Evolutionary conservation across 148 eudicot genomes (phyloP), one percentile per base, ranked within the genome.

Genomic region (Amaranthus cruentus): DNA sequence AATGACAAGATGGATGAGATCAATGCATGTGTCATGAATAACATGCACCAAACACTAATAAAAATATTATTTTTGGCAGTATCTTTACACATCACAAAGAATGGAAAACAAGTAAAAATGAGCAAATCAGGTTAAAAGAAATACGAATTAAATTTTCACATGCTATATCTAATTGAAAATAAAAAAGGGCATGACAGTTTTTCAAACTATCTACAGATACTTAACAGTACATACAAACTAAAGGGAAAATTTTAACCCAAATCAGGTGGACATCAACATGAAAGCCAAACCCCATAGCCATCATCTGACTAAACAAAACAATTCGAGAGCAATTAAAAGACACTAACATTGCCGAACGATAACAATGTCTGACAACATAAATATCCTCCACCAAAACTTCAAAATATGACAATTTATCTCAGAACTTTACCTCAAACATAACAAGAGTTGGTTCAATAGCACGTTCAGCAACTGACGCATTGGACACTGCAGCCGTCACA

Each of bases 401-500:
- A 55, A 28, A 28, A 53, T 7, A 13, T 1, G 50, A 54, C 7
- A 73, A 60, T 15, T 47, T 3, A 64, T 21, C 67, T 50, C 15
- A 38, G 11, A 68, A 28, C 57, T 38, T 70, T 88, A 95, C 99
- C 96, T 90, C 96, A 81, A 91, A 82, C 97, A 90, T 90, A 70
- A 95, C 99, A 71, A 95, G 96, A 69, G 96, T 87, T 70, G 97
- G 97, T 85, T 95, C 99, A 82, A 95, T 84, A 42, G 85, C 88
- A 77, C 97, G 91, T 84, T 95, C 99, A 72, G 96, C 90, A 62
- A 86, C 86, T 68, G 96, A 91, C 75, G 91, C 86, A 85, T 87
- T 91, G 68, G 86, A 84, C 60, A 87, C 79, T 1, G 68, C 86
- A 62, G 78, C 77, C 73, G 75, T 76, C 72, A 71, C 87, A 70